These are phyloP conservation scores for Protoeuglena noctilucae DNA, from an alignment of 139 green algal species.

Conservation along the genomic window DNA sequence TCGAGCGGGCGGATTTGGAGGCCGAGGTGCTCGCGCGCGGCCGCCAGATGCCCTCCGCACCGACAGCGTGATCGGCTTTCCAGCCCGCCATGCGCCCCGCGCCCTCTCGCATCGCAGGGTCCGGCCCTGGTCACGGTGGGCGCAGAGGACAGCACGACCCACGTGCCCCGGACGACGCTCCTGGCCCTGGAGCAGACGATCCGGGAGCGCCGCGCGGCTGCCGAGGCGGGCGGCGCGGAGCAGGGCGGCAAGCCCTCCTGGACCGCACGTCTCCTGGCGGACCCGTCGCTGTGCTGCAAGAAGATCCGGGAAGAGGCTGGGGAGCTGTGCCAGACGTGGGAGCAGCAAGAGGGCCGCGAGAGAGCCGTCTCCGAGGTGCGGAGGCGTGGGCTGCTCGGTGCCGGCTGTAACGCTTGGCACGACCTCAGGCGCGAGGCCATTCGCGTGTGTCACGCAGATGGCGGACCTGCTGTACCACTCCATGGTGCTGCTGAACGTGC, in stretches of 20 bases:
- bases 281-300: slow-evolving; percentile 76
- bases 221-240: slow-evolving; percentile 9
- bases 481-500: slow-evolving; percentile 76
- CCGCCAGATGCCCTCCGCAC: too few relatives aligned
- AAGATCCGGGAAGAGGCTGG: slow-evolving; percentile 88
- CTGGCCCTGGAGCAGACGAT: slow-evolving; percentile 75
- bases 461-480: slow-evolving; percentile 95
- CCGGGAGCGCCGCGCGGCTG: slow-evolving; percentile 27
- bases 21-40: too few relatives aligned
- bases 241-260: slow-evolving; percentile 75
- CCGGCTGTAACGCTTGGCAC: too few relatives aligned
- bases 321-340: slow-evolving; percentile 84
- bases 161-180: slow-evolving; percentile 55
- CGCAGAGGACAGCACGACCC: slow-evolving; percentile 14
- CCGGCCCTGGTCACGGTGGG: slow-evolving; percentile 12
- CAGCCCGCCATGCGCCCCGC: slow-evolving; percentile 8
- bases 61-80: too few relatives aligned
- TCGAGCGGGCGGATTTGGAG: too few relatives aligned
- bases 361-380: slow-evolving; percentile 70
- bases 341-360: slow-evolving; percentile 68
- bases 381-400: too few relatives aligned
- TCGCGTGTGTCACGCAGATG: too few relatives aligned
- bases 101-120: not conserved
- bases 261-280: slow-evolving; percentile 68
- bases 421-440: too few relatives aligned